Conservation (phyloP, 2,329 filamentous ascomycete species). For the Amesomyces nigricolor region DNA sequence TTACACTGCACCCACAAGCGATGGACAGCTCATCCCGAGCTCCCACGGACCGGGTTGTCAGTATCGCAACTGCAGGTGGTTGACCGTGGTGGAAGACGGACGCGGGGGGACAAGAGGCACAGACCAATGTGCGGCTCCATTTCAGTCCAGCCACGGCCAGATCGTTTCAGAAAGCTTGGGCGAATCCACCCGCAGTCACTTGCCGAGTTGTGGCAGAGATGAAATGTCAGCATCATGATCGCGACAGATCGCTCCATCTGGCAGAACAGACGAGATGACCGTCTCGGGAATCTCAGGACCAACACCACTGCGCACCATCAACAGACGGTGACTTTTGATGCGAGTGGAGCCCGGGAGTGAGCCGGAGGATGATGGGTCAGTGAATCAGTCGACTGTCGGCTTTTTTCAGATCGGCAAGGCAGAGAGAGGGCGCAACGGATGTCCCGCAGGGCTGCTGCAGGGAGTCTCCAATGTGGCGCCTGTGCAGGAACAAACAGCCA, state of each 20-base stretch:
- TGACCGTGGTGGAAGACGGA: neutral
- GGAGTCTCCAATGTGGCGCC: too few species aligned
- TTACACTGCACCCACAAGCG: neutral
- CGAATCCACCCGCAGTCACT: neutral
- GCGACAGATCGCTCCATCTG: neutral
- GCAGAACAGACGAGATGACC: neutral
- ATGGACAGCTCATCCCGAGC: neutral
- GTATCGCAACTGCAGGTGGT: neutral
- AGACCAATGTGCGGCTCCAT: neutral
- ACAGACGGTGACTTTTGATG: too few species aligned
- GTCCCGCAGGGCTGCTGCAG: too few species aligned
- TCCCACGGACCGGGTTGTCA: neutral
- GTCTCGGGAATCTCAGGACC: neutral
- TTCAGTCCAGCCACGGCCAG: slow-evolving; percentile 2
- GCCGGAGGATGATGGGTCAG: too few species aligned
- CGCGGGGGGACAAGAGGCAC: neutral
- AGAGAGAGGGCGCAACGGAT: too few species aligned
- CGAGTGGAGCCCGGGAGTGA: too few species aligned
- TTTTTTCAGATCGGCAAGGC: too few species aligned
- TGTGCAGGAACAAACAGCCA: too few species aligned
- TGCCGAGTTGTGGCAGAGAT: neutral
- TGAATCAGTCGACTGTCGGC: too few species aligned
- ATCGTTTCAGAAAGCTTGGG: slow-evolving; percentile 2
- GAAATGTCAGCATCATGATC: neutral
- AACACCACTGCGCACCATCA: too few species aligned